Conservation (phyloP, 306 rosid species). For the Amphicarpaea edgeworthii region DNA sequence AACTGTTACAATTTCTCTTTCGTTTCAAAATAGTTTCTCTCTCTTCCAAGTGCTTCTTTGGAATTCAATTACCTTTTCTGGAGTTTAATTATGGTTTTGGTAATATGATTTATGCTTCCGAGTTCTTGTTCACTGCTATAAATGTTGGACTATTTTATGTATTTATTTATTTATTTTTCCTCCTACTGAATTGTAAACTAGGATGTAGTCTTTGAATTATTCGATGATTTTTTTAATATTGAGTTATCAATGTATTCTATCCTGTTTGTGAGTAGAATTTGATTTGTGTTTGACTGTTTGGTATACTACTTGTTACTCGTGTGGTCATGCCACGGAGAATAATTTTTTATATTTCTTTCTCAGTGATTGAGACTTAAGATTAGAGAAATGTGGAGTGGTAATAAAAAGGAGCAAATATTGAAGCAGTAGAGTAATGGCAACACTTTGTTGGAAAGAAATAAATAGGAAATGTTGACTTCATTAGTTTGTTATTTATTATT, state of each 20-base stretch:
- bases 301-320: not conserved
- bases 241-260: constrained; percentile 3
- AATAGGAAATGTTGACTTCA: not conserved
- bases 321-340: not conserved
- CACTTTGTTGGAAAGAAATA: constrained; percentile 4
- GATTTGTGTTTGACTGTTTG: not conserved
- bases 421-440: constrained; percentile 4
- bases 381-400: not conserved
- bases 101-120: not conserved
- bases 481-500: not conserved
- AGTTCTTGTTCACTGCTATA: not conserved
- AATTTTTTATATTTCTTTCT: constrained; percentile 26
- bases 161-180: not conserved
- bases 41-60: constrained; percentile 15
- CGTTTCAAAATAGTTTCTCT: constrained; percentile 3
- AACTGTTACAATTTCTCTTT: not conserved
- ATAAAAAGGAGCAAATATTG: not conserved
- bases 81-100: constrained; percentile 7
- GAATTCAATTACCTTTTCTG: constrained; percentile 10
- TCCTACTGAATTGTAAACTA: not conserved
- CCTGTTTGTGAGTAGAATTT: constrained; percentile 13
- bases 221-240: not conserved
- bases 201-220: not conserved
- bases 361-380: constrained; percentile 5
- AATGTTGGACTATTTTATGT: not conserved